Base-by-base conservation (phyloP, 2,329 filamentous ascomycete genomes). In the Colletotrichum viniferum region DNA sequence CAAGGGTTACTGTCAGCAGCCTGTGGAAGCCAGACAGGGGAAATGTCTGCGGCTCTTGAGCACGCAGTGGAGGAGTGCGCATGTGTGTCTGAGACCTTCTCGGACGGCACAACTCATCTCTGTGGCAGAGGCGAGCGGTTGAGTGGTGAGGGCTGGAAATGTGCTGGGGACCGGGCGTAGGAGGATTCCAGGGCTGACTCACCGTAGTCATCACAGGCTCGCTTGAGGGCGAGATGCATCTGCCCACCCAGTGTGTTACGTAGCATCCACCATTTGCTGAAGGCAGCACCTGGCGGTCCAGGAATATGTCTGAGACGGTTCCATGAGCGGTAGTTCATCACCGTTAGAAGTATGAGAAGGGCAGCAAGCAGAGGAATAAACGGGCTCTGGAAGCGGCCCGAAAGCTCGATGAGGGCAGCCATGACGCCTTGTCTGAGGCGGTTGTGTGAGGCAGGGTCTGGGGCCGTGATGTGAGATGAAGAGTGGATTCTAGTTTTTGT, bases 241-340 rank as follows among this genome's bases (percentile, higher is more conserved):
- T 74, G 71, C 63, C 76, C 76, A 77, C 74, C 69, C 58, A 77
- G 65, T 77, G 76, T 77, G 76, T 77, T 77, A 77, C 76, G 76
- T 77, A 82, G 77, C 76, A 84, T 80, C 82, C 83, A 84, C 26
- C 78, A 79, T 58, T 83, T 82, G 70, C 81, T 83, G 62, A 84
- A 78, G 16, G 79, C 79, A 13, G 81, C 82, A 77, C 80, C 79
- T 69, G 82, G 81, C 1, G 83, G 83, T 1, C 83, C 83, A 0
- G 82, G 83, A 26, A 85, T 74, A 68, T 84, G 82, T 9, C 80
- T 82, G 36, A 85, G 79, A 52, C 81, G 82, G 69, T 81, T 78
- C 82, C 83, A 84, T n/a, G 65, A 74, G 43, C 71, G 71, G 71
- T 77, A 77, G 52, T 56, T 74, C 75, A 77, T 58, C 32, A 60